Base-by-base conservation (phyloP, 2,329 filamentous ascomycete species). In the Gaeumannomyces tritici region DNA sequence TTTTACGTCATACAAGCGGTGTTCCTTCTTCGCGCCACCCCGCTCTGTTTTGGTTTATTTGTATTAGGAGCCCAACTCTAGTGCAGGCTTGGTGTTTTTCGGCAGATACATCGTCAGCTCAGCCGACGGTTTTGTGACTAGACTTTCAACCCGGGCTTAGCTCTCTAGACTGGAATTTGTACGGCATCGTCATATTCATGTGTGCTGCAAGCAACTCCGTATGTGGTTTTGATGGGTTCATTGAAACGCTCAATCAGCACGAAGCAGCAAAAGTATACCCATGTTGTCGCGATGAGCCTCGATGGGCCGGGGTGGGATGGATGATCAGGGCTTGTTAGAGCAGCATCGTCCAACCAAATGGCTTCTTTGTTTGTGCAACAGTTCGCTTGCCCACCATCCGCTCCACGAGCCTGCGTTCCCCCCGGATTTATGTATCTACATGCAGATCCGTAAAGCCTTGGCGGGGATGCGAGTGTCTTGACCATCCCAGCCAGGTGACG, bases 1-100 rank as follows among this genome's bases (percentile, higher is more conserved):
- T n/a, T 60, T 27, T 54, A 51, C 58, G 42, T 64, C 57, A 59
- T 55, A 57, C 57, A 33, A 21, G 57, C 55, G 55, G 55, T 56
- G 28, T 56, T 21, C 21, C 42, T 51, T 51, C 21, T 18, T 51
- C 42, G 42, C 42, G 11, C 21, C 21, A 51, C 26, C 55, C 55
- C 24, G 15, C 55, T 56, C 55, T 27, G 24, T 27, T 24, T 55
- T 55, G 56, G 29, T 33, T 59, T 12, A 59, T 12, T 59, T 31
- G 26, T 26, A 42, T 51, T 59, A 24, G 55, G 57, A 59, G 42
- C 42, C 42, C 42, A 9, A 24, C 42, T n/a, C 42, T n/a, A 2
- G 18, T 51, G 42, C 42, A 51, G 42, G 42, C n/a, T 11, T 51
- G 42, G 21, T 21, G 21, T 51, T n/a, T 51, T 51, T 51, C n/a